Evolutionary conservation across 495 filamentous ascomycete genomes (phyloP).

Genomic region (Geoglossum glabrum): DNA sequence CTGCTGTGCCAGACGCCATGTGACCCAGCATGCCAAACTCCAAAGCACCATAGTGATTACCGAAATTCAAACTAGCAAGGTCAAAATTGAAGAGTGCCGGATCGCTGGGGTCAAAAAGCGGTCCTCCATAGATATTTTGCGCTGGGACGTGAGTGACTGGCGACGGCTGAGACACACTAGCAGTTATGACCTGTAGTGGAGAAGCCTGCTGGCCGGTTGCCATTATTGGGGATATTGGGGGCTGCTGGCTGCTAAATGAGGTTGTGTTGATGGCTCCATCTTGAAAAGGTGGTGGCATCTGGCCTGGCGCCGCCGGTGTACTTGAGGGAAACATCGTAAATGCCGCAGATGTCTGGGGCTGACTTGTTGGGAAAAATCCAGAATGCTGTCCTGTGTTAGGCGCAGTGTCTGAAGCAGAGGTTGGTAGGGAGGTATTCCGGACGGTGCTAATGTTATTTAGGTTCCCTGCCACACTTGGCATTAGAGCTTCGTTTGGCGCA

Average conservation of each 20-base stretch:
- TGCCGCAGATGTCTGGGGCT: slow-evolving; percentile 22
- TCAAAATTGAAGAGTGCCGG: slow-evolving; percentile 86
- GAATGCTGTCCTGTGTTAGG: background rate
- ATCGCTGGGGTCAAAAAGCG: slow-evolving; percentile 71
- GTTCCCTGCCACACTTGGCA: slow-evolving; percentile 34
- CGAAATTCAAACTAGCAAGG: slow-evolving; percentile 81
- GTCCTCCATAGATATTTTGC: slow-evolving; percentile 16
- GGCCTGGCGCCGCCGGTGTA: slow-evolving; percentile 3
- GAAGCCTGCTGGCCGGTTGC: slow-evolving; percentile 13
- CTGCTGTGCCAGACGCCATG: slow-evolving; percentile 71
- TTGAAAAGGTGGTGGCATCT: slow-evolving; percentile 14
- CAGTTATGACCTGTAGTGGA: slow-evolving; percentile 18
- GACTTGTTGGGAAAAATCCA: slow-evolving; percentile 20
- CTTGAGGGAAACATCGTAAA: slow-evolving; percentile 12
- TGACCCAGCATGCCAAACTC: slow-evolving; percentile 91
- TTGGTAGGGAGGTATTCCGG: slow-evolving; percentile 2
- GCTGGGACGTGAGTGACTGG: slow-evolving; percentile 14
- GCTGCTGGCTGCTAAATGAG: slow-evolving; percentile 8
- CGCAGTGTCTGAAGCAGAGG: slow-evolving; percentile 4
- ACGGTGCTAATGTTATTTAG: slow-evolving; percentile 20
- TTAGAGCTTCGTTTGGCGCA: slow-evolving; percentile 59
- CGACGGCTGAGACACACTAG: slow-evolving; percentile 18
- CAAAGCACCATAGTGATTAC: slow-evolving; percentile 79
- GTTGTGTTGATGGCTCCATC: slow-evolving; percentile 8
- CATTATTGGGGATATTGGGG: slow-evolving; percentile 8